These are phyloP conservation scores for Schizosaccharomyces cryophilus DNA, from an alignment of 805 yeast species.

Conservation along the genomic window DNA sequence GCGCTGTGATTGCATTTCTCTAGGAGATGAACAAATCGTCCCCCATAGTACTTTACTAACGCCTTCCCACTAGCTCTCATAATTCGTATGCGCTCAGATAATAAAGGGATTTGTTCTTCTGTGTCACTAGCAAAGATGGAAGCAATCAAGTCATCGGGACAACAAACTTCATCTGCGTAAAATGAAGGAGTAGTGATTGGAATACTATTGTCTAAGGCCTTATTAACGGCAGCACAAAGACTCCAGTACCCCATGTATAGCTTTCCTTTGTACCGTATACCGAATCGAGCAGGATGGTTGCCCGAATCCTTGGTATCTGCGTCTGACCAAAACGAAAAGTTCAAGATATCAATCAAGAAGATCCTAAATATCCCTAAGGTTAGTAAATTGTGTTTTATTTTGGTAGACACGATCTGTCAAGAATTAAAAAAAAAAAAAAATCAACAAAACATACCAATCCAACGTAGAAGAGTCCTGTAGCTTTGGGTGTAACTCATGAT, in stretches of 20 bases:
- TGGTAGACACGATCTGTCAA: neutral
- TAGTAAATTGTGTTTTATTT: neutral
- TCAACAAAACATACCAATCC: conserved; percentile 4
- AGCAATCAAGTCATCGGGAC: conserved; percentile 9
- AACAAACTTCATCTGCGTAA: conserved; percentile 14
- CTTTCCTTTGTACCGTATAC: conserved; percentile 15
- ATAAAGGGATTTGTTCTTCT: conserved; percentile 15
- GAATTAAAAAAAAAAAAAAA: neutral
- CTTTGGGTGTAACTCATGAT: conserved; percentile 5
- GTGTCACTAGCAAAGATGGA: conserved; percentile 16
- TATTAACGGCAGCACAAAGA: conserved; percentile 19
- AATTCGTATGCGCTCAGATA: conserved; percentile 14
- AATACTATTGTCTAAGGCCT: conserved; percentile 18
- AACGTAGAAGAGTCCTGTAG: neutral
- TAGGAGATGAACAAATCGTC: neutral
- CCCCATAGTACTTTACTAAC: conserved; percentile 11
- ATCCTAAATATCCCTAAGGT: conserved; percentile 16
- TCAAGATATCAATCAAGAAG: conserved; percentile 19
- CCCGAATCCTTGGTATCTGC: conserved; percentile 14
- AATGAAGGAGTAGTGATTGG: conserved; percentile 17
- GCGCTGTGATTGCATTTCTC: conserved; percentile 14
- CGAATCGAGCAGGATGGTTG: conserved; percentile 12
- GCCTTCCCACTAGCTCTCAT: conserved; percentile 17
- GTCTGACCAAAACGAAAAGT: conserved; percentile 23
- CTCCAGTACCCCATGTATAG: conserved; percentile 24